Percentiles rank a stretch among this genome's conserved stretches.
phyloP scores from a whole-genome alignment of 805 yeast genomes.

The Spathaspora sp. region DNA sequence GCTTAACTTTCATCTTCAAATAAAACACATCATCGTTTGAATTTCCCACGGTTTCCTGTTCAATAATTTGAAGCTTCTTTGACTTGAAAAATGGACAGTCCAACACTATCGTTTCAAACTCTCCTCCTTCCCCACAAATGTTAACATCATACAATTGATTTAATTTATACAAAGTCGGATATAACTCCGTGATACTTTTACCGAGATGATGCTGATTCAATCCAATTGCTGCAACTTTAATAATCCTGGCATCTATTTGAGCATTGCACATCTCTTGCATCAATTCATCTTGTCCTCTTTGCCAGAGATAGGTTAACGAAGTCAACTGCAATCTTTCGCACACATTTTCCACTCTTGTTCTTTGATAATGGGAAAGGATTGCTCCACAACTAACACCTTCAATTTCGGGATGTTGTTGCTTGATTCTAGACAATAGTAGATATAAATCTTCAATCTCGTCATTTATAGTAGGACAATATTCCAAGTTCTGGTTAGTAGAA shows the following conservation, averaged over 20 bases:
- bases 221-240: constrained; percentile 94
- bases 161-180: constrained; percentile 53
- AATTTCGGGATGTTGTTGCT: constrained; percentile 59
- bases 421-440: constrained; percentile 47
- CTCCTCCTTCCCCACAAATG: constrained; percentile 99
- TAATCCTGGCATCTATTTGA: constrained; percentile 70
- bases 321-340: constrained; percentile 70
- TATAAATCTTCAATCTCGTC: constrained; percentile 90
- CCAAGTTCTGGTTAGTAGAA: constrained; percentile 62
- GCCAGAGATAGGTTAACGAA: constrained; percentile 83
- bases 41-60: constrained; percentile 40
- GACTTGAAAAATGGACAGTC: constrained; percentile 87
- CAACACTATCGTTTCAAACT: constrained; percentile 87
- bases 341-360: constrained; percentile 90
- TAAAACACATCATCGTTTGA: constrained; percentile 70
- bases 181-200: constrained; percentile 56
- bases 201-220: constrained; percentile 66
- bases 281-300: constrained; percentile 72
- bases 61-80: constrained; percentile 43
- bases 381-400: constrained; percentile 95
- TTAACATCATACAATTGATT: constrained; percentile 76
- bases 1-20: constrained; percentile 50
- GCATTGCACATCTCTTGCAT: constrained; percentile 78
- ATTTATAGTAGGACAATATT: constrained; percentile 59
- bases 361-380: constrained; percentile 89